A percentile compares a stretch with the other conserved stretches of the same genome.
phyloP scores from a whole-genome alignment of 345 rosid genomes.

The Hibiscus mutabilis region DNA sequence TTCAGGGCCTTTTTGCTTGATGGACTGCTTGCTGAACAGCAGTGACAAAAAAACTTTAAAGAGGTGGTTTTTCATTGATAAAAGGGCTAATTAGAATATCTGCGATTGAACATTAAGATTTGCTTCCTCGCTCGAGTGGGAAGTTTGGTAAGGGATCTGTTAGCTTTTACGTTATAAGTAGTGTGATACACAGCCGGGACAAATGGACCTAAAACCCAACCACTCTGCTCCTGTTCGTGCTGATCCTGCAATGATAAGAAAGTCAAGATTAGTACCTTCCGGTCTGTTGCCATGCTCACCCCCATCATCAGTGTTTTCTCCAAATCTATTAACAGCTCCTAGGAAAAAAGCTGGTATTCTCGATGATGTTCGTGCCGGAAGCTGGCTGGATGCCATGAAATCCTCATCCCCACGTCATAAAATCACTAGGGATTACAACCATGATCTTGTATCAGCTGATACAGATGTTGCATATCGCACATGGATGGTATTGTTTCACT shows the following conservation, averaged over 20 bases:
- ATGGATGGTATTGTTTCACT: neutral
- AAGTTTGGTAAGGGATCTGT: neutral
- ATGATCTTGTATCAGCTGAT: no score
- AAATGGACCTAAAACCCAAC: conserved; percentile 69
- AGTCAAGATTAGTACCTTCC: conserved; percentile 44
- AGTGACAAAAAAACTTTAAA: conserved; percentile 32
- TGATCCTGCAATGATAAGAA: conserved; percentile 54
- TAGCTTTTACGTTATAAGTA: neutral
- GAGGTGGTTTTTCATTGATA: conserved; percentile 46
- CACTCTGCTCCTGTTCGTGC: conserved; percentile 61
- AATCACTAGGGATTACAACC: no score
- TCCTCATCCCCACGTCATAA: no score
- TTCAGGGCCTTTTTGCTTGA: conserved; percentile 24
- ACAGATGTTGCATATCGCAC: no score
- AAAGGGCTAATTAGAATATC: conserved; percentile 24
- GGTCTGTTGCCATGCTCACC: conserved; percentile 38
- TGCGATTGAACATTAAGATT: conserved; percentile 13
- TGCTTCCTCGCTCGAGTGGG: conserved; percentile 7
- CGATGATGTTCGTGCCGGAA: no score
- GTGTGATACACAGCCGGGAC: conserved; percentile 26
- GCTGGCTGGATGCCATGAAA: no score
- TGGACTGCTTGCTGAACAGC: conserved; percentile 29
- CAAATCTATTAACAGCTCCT: conserved; percentile 48
- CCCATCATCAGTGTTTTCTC: conserved; percentile 34
- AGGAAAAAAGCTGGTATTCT: conserved; percentile 36